Evolutionary conservation across 1,284 basidiomycete genomes (phyloP).

Genomic region (Rhodotorula sp.): DNA sequence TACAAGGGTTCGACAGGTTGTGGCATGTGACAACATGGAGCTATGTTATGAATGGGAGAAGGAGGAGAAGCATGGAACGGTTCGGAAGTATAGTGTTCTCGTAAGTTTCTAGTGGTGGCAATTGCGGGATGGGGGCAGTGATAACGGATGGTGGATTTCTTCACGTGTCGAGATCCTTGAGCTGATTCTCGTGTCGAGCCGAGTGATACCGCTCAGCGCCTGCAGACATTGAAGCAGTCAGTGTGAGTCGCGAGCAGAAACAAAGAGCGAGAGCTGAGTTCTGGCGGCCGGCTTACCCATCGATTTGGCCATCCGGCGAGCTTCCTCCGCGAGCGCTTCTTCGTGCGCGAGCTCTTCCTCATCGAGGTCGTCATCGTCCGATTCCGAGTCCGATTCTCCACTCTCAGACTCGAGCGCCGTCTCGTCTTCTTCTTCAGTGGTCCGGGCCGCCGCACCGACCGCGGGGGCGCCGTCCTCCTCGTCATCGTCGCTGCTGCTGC

Average conservation of each 20-base stretch:
- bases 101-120: not conserved
- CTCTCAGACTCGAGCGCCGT: conserved; percentile 4
- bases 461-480: not conserved
- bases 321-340: conserved; percentile 30
- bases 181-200: conserved; percentile 11
- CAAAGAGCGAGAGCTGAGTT: not conserved
- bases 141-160: too few species aligned
- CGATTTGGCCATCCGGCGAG: conserved; percentile 13
- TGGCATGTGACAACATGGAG: not conserved
- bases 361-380: conserved; percentile 31
- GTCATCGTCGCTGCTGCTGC: not conserved
- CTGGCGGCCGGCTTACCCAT: conserved; percentile 17
- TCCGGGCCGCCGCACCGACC: not conserved
- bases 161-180: conserved; percentile 2
- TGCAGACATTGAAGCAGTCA: not conserved
- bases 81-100: not conserved
- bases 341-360: conserved; percentile 35
- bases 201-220: conserved; percentile 32
- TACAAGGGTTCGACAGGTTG: too few species aligned
- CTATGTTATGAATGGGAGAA: not conserved
- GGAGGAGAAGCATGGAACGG: too few species aligned
- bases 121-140: not conserved
- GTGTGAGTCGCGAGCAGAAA: not conserved
- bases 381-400: conserved; percentile 4
- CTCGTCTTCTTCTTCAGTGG: not conserved